Base-by-base conservation (phyloP, 352 stramenopile genomes). In the Phytopythium ostracodes region DNA sequence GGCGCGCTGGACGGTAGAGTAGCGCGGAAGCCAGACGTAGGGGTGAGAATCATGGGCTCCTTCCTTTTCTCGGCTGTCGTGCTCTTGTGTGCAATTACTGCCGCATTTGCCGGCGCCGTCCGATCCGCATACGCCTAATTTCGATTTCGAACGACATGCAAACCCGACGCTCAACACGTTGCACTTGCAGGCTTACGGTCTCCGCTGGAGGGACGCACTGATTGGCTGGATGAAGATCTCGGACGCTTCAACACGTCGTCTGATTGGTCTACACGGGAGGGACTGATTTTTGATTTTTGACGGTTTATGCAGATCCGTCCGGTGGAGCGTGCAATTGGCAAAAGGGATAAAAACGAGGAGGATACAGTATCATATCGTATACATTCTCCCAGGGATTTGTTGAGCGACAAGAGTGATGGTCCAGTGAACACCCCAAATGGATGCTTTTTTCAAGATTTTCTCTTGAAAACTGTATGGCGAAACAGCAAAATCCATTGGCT, bases 401-500 rank as follows among this genome's bases (percentile, higher is more conserved):
- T 18, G 42, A 7, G 42, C 7, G 25, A 25, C 18, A 47, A 47
- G 42, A 47, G 42, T 47, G 42, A 47, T 47, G 42, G 42, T 47
- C 42, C 20, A 6, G 9, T 14, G 20, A 33, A 33, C 29, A 33
- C 3, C 7, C 29, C 29, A 33, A 33, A 33, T 17, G 40, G 40
- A 46, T 46, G 40, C 40, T 7, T 46, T 49, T 20, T 51, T n/a
- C n/a, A n/a, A n/a, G n/a, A n/a, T n/a, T 31, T 51, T 27, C n/a
- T 51, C 44, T 31, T 51, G 44, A 2, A 15, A 29, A 33, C 24
- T 51, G 44, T 51, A 33, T 51, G 10, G 51, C 3, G 47, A 53
- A 33, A 53, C 47, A n/a, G 20, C 17, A 42, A 40, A 43, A 56
- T 56, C 27, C 47, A 31, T 36, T 54, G 27, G 24, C 47, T 54